A percentile compares a stretch with the other conserved stretches of the same genome.
Conservation (phyloP, 176 grass and related monocot genomes). For the Carex littledalei region DNA sequence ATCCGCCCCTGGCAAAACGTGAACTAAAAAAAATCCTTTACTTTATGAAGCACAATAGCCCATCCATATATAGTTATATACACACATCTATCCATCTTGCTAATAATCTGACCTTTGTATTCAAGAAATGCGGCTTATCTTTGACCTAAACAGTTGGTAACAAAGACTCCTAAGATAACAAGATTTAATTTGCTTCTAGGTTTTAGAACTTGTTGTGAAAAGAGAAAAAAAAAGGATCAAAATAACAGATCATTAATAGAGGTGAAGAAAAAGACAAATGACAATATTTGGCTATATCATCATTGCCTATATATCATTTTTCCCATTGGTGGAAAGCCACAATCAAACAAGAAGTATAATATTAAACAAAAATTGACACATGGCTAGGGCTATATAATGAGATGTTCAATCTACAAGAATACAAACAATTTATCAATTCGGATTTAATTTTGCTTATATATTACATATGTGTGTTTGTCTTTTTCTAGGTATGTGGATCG, state of each 20-base stretch:
- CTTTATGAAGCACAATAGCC: too few relatives aligned
- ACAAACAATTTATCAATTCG: conserved; percentile 10
- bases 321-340: conserved; percentile 12
- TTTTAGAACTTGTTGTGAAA: neutral
- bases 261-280: conserved; percentile 1
- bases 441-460: neutral
- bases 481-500: neutral
- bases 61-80: neutral
- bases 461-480: neutral
- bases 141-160: neutral
- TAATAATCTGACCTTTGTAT: neutral
- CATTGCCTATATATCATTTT: neutral
- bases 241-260: conserved; percentile 1
- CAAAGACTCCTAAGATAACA: neutral
- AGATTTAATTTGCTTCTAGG: neutral
- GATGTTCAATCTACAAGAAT: neutral
- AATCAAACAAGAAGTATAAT: neutral
- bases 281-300: conserved; percentile 1
- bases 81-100: neutral
- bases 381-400: neutral
- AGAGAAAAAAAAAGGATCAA: neutral
- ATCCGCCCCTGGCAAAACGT: too few relatives aligned
- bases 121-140: conserved; percentile 2
- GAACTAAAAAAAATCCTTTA: too few relatives aligned
- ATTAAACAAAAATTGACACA: conserved; percentile 2